Evolutionary conservation across 768 basidiomycete genomes (phyloP).

Genomic region (Phanerodontia chrysosporium): DNA sequence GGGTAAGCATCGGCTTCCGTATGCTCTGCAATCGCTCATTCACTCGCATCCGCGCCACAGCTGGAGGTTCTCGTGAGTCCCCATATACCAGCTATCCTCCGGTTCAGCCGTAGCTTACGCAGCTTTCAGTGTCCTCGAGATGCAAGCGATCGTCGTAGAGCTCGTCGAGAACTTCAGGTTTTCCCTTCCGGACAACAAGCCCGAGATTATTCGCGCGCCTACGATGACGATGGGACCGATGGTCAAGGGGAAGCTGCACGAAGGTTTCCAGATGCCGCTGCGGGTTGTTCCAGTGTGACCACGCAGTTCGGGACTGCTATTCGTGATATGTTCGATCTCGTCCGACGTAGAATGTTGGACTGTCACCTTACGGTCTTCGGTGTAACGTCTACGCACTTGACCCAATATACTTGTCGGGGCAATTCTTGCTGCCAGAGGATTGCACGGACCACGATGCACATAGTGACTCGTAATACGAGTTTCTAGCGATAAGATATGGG

Average conservation of each 20-base stretch:
- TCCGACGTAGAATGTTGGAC: too few species aligned
- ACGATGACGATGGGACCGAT: constrained; percentile 31
- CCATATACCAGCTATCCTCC: not conserved
- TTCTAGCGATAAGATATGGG: too few species aligned
- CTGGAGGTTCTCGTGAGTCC: not conserved
- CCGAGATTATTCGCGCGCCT: constrained; percentile 28
- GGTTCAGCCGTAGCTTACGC: not conserved
- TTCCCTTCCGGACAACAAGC: constrained; percentile 26
- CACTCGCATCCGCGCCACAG: not conserved
- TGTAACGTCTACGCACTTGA: too few species aligned
- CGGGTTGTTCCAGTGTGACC: constrained; percentile 13
- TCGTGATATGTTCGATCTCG: too few species aligned
- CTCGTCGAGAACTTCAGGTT: constrained; percentile 34
- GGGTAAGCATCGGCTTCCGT: too few species aligned
- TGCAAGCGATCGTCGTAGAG: constrained; percentile 31
- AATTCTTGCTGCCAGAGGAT: too few species aligned
- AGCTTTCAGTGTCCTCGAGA: constrained; percentile 23
- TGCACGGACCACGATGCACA: too few species aligned
- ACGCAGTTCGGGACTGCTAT: too few species aligned
- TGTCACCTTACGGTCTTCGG: too few species aligned
- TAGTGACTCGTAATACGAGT: too few species aligned
- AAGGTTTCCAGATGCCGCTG: constrained; percentile 32
- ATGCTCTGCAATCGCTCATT: too few species aligned
- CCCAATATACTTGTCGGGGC: too few species aligned
- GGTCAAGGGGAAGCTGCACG: constrained; percentile 23